Conservation (phyloP, 306 rosid genomes). For the Cicer pinnatifidum region DNA sequence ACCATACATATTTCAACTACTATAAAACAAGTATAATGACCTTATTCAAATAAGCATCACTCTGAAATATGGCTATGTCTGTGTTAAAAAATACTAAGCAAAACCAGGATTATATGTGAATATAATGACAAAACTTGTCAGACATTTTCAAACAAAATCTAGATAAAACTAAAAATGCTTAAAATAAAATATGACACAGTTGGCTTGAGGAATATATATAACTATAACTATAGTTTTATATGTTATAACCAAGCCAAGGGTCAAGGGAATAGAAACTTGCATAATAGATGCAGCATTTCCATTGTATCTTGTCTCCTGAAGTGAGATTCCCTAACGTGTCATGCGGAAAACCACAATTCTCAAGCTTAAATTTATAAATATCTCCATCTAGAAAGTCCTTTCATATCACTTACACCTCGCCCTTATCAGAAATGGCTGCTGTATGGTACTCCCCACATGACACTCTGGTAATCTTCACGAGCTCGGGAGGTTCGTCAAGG, state of each 20-base stretch:
- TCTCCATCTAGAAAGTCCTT: slow-evolving; percentile 71
- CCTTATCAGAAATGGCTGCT: slow-evolving; percentile 86
- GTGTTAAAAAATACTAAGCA: background rate
- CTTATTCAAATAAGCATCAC: slow-evolving; percentile 13
- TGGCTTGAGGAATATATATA: slow-evolving; percentile 29
- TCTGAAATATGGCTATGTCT: background rate
- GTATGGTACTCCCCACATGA: slow-evolving; percentile 98
- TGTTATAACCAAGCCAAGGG: slow-evolving; percentile 49
- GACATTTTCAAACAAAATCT: slow-evolving; percentile 28
- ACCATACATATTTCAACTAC: slow-evolving; percentile 8
- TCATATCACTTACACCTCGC: slow-evolving; percentile 95
- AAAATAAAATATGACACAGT: slow-evolving; percentile 24
- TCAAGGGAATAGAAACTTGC: slow-evolving; percentile 65
- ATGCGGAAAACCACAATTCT: slow-evolving; percentile 70
- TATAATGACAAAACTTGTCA: slow-evolving; percentile 21
- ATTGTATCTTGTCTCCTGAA: slow-evolving; percentile 59
- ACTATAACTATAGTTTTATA: slow-evolving; percentile 28
- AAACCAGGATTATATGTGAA: slow-evolving; percentile 15
- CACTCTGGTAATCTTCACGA: slow-evolving; percentile 85
- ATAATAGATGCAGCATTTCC: slow-evolving; percentile 66
- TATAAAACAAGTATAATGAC: slow-evolving; percentile 1
- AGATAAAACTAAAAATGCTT: slow-evolving; percentile 8
- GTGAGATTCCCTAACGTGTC: slow-evolving; percentile 69
- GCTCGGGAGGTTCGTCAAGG: slow-evolving; percentile 96
- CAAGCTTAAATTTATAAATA: slow-evolving; percentile 62